phyloP scores from a whole-genome alignment of 148 eudicot species.

The Agrostemma githago region DNA sequence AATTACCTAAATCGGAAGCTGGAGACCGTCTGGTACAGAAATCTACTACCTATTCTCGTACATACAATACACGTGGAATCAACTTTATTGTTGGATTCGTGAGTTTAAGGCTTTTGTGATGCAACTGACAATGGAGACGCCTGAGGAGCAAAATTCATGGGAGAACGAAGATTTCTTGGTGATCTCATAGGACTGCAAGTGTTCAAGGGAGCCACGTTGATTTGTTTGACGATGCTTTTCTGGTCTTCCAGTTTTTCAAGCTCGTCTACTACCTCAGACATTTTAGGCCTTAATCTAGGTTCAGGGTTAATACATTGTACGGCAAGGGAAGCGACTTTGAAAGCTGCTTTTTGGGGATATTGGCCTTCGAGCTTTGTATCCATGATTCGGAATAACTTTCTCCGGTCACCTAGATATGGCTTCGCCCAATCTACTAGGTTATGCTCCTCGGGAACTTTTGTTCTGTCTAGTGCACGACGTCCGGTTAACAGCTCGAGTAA shows the following conservation, averaged over 20 bases:
- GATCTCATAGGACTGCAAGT: slow-evolving; percentile 29
- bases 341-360: slow-evolving; percentile 72
- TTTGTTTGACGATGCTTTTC: slow-evolving; percentile 35
- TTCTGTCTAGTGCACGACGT: slow-evolving; percentile 63
- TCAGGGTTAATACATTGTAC: slow-evolving; percentile 48
- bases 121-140: slow-evolving; percentile 54
- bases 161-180: slow-evolving; percentile 43
- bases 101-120: slow-evolving; percentile 36
- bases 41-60: slow-evolving; percentile 22
- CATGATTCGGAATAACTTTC: slow-evolving; percentile 75
- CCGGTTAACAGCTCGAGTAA: slow-evolving; percentile 66
- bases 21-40: slow-evolving; percentile 18
- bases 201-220: slow-evolving; percentile 26
- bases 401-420: slow-evolving; percentile 60
- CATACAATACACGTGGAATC: slow-evolving; percentile 7
- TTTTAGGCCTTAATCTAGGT: slow-evolving; percentile 58
- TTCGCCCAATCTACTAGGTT: slow-evolving; percentile 77
- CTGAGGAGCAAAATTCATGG: slow-evolving; percentile 39
- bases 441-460: slow-evolving; percentile 52
- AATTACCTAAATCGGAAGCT: slow-evolving; percentile 20
- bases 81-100: slow-evolving; percentile 16
- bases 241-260: slow-evolving; percentile 65
- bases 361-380: slow-evolving; percentile 78
- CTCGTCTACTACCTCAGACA: slow-evolving; percentile 61
- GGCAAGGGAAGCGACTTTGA: slow-evolving; percentile 50